These are phyloP conservation scores for Trichoderma sp. DNA, from an alignment of 2,329 filamentous ascomycete genomes.

Conservation along the genomic window DNA sequence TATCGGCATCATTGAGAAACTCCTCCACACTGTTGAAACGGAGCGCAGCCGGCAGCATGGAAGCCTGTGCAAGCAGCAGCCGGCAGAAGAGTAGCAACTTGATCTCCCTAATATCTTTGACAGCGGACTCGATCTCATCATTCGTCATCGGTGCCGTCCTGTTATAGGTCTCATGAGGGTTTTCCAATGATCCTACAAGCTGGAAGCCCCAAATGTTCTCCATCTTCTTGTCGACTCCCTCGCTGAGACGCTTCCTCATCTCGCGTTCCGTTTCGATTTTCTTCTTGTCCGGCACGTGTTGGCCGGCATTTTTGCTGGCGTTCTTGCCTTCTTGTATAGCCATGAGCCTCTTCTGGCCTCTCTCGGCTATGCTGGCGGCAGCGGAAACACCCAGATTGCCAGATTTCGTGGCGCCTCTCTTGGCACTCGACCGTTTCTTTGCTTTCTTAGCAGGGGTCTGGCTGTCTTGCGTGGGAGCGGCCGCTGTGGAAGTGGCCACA, in stretches of 20 bases:
- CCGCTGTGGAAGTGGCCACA: not conserved
- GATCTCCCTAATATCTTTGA: conserved; percentile 34
- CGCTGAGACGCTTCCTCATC: conserved; percentile 33
- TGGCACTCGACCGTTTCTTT: conserved; percentile 11
- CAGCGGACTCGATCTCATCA: conserved; percentile 31
- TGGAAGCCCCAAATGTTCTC: conserved; percentile 28
- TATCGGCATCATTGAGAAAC: conserved; percentile 32
- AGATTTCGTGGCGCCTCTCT: not conserved
- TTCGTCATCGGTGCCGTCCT: conserved; percentile 33
- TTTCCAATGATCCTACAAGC: conserved; percentile 33
- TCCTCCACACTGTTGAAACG: conserved; percentile 32
- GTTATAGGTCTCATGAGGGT: conserved; percentile 31
- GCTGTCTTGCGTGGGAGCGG: not conserved
- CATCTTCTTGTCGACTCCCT: conserved; percentile 34
- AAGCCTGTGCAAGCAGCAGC: conserved; percentile 33
- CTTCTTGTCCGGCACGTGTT: conserved; percentile 32
- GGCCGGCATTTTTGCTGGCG: not conserved
- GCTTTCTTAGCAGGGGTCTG: not conserved
- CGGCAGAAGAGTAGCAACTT: conserved; percentile 35
- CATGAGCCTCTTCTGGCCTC: conserved; percentile 10
- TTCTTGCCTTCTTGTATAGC: not conserved
- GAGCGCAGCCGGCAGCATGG: conserved; percentile 33
- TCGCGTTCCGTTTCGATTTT: conserved; percentile 36
- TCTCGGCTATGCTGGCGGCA: not conserved
- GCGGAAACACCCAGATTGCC: not conserved